Conservation (phyloP, 2,329 filamentous ascomycete species). For the Leptographium radiaticola region DNA sequence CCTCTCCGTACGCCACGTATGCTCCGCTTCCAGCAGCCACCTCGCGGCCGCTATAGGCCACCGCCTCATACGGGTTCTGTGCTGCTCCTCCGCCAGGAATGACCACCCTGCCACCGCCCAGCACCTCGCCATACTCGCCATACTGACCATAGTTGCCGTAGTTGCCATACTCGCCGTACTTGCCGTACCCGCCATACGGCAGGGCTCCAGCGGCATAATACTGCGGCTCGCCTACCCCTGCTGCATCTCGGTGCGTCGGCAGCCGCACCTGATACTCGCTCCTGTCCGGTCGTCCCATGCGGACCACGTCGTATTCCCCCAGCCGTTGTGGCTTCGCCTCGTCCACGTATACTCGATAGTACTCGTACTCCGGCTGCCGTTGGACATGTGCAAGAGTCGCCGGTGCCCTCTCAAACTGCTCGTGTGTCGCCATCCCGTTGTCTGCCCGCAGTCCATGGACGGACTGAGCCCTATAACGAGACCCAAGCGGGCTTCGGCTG, state of each 20-base stretch:
- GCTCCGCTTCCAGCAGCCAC: not conserved
- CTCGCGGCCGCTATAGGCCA: not conserved
- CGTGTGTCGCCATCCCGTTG: not conserved
- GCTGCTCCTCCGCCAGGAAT: not conserved
- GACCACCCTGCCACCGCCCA: not conserved
- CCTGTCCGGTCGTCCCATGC: slow-evolving; percentile 29
- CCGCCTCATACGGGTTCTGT: not conserved
- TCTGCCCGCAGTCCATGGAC: slow-evolving; percentile 9
- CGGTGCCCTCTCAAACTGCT: not conserved
- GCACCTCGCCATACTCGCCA: not conserved
- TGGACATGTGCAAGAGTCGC: slow-evolving; percentile 3
- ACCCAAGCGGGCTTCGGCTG: slow-evolving; percentile 17
- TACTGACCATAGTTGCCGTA: too few relatives aligned
- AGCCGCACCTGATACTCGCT: slow-evolving; percentile 34
- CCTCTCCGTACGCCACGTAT: slow-evolving; percentile 19
- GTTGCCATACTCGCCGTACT: too few relatives aligned
- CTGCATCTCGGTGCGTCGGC: slow-evolving; percentile 16
- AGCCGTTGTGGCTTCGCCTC: slow-evolving; percentile 15
- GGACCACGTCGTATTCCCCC: slow-evolving; percentile 30
- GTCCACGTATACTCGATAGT: slow-evolving; percentile 20
- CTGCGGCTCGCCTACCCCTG: not conserved
- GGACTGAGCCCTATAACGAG: slow-evolving; percentile 13
- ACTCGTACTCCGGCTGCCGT: slow-evolving; percentile 12
- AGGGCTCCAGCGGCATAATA: slow-evolving; percentile 4
- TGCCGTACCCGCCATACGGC: slow-evolving; percentile 4